Evolutionary conservation across 306 rosid species (phyloP).

Genomic region (Gastrolobium villosum): DNA sequence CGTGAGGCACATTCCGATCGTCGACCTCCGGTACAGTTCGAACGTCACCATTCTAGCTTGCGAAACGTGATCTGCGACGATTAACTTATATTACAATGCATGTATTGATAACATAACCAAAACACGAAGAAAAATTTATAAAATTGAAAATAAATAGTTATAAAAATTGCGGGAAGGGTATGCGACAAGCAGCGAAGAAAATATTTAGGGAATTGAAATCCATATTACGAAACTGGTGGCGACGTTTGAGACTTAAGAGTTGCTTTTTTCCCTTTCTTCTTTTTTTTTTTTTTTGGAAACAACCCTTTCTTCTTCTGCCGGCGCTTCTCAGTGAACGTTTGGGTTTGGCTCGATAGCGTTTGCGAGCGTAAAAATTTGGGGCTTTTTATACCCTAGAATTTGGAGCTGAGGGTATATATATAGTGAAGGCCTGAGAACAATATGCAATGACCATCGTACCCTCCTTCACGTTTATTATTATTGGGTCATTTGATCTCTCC

Average conservation of each 20-base stretch:
- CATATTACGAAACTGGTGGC: slow-evolving; percentile 44
- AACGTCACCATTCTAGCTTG: slow-evolving; percentile 80
- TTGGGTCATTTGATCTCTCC: no score
- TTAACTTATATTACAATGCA: background rate
- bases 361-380: slow-evolving; percentile 76
- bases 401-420: slow-evolving; percentile 77
- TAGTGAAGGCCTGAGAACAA: slow-evolving; percentile 51
- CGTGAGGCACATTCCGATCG: slow-evolving; percentile 89
- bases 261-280: slow-evolving; percentile 28
- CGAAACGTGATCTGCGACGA: slow-evolving; percentile 60
- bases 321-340: slow-evolving; percentile 55
- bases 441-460: slow-evolving; percentile 46
- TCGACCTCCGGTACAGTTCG: slow-evolving; percentile 90
- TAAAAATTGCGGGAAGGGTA: slow-evolving; percentile 3
- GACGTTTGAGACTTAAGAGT: slow-evolving; percentile 30
- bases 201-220: slow-evolving; percentile 34
- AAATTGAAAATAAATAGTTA: background rate
- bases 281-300: no score
- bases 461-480: slow-evolving; percentile 15
- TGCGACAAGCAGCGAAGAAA: background rate
- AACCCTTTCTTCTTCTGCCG: slow-evolving; percentile 23
- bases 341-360: slow-evolving; percentile 46
- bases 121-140: slow-evolving; percentile 4
- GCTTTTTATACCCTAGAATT: slow-evolving; percentile 83
- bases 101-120: background rate